A percentile compares a stretch with the other conserved stretches of the same genome.
phyloP scores from a whole-genome alignment of 2,329 filamentous ascomycete species.

The Colletotrichum simmondsii region DNA sequence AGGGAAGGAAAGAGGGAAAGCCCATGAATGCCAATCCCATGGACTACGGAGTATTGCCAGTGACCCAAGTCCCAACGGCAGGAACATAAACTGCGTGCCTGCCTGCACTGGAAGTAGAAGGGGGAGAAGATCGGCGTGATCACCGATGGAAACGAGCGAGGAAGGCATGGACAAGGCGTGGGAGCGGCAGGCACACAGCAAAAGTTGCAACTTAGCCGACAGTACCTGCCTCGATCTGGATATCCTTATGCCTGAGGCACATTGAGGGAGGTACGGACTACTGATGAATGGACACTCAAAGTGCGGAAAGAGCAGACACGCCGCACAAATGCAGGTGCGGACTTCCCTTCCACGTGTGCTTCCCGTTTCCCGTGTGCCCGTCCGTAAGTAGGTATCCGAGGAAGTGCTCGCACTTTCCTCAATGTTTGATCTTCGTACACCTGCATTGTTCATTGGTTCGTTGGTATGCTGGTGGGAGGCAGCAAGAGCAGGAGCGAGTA shows the following conservation, averaged over 20 bases:
- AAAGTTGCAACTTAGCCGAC: neutral
- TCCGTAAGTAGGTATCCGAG: neutral
- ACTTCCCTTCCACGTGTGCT: neutral
- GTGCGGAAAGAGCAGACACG: neutral
- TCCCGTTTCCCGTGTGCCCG: neutral
- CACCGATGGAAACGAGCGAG: neutral
- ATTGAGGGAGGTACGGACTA: too few relatives aligned
- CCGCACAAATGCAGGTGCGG: neutral
- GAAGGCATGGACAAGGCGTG: too few relatives aligned
- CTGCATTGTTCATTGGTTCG: neutral
- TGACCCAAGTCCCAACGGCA: too few relatives aligned
- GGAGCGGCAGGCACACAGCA: neutral
- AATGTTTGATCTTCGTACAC: neutral
- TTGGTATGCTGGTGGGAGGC: neutral
- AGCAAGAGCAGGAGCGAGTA: neutral
- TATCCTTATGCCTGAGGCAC: too few relatives aligned
- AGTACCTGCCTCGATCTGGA: neutral
- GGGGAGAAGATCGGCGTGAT: neutral
- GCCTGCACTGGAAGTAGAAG: neutral
- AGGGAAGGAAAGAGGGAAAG: neutral
- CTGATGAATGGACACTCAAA: neutral
- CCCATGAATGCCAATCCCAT: neutral
- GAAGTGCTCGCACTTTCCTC: neutral
- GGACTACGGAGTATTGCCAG: too few relatives aligned
- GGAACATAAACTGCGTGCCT: too few relatives aligned